These are phyloP conservation scores for Setaria italica DNA, from an alignment of 202 grass and related monocot genomes.

Conservation along the genomic window DNA sequence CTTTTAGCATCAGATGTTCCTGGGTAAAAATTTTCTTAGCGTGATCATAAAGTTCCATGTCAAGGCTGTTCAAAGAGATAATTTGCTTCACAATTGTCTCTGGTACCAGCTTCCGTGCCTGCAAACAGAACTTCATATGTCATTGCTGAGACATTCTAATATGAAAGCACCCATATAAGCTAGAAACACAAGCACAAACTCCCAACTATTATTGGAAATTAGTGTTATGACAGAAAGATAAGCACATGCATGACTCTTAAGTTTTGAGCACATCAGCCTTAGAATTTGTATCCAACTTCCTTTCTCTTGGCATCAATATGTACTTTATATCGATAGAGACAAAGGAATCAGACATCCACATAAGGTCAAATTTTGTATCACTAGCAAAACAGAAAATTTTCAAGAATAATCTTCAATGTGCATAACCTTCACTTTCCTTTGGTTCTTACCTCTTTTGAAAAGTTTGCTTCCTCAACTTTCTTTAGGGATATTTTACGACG, in stretches of 20 bases:
- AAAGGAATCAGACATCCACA: constrained; percentile 1
- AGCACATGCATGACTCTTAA: not conserved
- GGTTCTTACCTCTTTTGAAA: constrained; percentile 74
- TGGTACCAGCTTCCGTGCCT: constrained; percentile 74
- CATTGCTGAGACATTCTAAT: constrained; percentile 31
- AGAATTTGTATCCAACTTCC: not conserved
- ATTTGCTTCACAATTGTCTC: constrained; percentile 76
- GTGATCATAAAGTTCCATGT: constrained; percentile 88
- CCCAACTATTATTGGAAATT: not conserved
- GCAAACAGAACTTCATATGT: constrained; percentile 43
- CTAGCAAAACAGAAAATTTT: constrained; percentile 30
- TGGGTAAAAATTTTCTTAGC: constrained; percentile 83
- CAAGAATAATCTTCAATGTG: constrained; percentile 28
- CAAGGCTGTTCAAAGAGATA: constrained; percentile 77
- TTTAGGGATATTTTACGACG: constrained; percentile 80
- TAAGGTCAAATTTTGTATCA: not conserved
- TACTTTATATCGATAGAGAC: not conserved
- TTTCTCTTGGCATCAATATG: constrained; percentile 3
- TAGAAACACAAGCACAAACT: not conserved
- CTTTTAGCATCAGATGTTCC: constrained; percentile 63
- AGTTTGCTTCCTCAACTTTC: constrained; percentile 68
- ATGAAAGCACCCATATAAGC: not conserved
- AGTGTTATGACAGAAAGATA: not conserved
- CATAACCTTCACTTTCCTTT: constrained; percentile 30
- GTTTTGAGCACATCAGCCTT: not conserved